Conservation (phyloP, 176 grass and related monocot genomes). For the Bolboschoenus planiculmis region DNA sequence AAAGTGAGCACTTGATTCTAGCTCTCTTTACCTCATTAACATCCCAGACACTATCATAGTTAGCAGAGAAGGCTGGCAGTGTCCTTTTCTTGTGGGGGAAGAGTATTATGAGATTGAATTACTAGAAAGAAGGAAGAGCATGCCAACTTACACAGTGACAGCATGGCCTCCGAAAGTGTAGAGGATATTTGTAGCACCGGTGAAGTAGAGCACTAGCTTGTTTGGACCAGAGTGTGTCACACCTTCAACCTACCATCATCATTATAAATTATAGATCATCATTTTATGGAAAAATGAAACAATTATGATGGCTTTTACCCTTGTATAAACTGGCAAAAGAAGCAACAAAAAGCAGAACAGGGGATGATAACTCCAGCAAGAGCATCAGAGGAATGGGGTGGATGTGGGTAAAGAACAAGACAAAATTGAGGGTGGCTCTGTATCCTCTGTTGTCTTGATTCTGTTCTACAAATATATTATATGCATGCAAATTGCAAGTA, state of each 20-base stretch:
- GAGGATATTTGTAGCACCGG: constrained; percentile 42
- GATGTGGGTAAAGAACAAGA: neutral
- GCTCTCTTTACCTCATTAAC: neutral
- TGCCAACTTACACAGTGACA: constrained; percentile 43
- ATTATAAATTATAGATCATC: neutral
- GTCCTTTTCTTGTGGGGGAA: constrained; percentile 12
- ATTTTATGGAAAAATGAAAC: neutral
- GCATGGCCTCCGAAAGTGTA: constrained; percentile 49
- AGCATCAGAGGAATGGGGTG: constrained; percentile 6
- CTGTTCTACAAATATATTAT: constrained; percentile 8
- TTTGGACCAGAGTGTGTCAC: constrained; percentile 34
- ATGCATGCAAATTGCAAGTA: neutral
- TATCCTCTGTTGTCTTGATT: constrained; percentile 11
- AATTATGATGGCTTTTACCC: neutral
- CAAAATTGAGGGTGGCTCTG: constrained; percentile 4
- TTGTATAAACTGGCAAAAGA: neutral
- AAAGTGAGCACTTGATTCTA: constrained; percentile 3
- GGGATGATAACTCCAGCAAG: neutral
- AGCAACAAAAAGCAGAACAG: constrained; percentile 3
- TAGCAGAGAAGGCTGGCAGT: neutral
- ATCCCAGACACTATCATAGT: constrained; percentile 7
- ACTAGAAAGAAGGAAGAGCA: constrained; percentile 2
- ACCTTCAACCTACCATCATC: constrained; percentile 29
- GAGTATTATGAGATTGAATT: constrained; percentile 5
- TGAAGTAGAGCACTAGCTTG: constrained; percentile 43